These are phyloP conservation scores for Saccharomycopsis schoenii DNA, from an alignment of 805 yeast species.

Conservation along the genomic window DNA sequence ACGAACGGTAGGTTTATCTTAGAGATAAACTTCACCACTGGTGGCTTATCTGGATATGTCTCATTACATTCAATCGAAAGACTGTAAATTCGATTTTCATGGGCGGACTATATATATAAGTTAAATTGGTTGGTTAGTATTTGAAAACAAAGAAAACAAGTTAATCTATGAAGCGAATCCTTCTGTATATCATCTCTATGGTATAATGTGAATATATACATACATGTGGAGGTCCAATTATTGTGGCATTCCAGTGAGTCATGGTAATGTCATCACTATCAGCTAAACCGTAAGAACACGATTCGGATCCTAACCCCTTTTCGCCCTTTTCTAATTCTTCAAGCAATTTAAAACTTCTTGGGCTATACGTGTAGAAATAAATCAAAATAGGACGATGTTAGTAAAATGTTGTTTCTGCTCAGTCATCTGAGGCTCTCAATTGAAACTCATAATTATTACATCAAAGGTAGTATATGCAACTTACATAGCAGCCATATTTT, in stretches of 20 bases:
- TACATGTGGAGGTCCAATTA: constrained; percentile 88
- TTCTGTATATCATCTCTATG: no score
- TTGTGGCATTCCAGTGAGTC: constrained; percentile 97
- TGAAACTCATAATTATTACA: background rate
- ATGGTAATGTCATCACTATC: constrained; percentile 86
- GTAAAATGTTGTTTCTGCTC: background rate
- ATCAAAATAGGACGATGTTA: background rate
- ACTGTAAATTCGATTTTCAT: constrained; percentile 89
- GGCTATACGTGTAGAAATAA: constrained; percentile 32
- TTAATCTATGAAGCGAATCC: no score
- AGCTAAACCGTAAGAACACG: constrained; percentile 89
- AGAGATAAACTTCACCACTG: constrained; percentile 68
- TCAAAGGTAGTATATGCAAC: background rate
- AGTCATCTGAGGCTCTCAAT: background rate
- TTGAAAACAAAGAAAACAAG: background rate
- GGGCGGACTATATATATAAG: constrained; percentile 38
- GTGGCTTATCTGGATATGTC: constrained; percentile 83
- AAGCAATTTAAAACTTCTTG: constrained; percentile 86
- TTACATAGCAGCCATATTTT: background rate
- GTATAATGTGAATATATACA: background rate
- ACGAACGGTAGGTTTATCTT: constrained; percentile 90
- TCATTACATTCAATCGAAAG: constrained; percentile 74
- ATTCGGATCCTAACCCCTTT: constrained; percentile 93
- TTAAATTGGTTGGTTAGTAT: background rate
- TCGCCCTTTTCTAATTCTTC: constrained; percentile 98